These are phyloP conservation scores for Alternaria brassicicola DNA, from an alignment of 2,329 filamentous ascomycete species.

Conservation along the genomic window DNA sequence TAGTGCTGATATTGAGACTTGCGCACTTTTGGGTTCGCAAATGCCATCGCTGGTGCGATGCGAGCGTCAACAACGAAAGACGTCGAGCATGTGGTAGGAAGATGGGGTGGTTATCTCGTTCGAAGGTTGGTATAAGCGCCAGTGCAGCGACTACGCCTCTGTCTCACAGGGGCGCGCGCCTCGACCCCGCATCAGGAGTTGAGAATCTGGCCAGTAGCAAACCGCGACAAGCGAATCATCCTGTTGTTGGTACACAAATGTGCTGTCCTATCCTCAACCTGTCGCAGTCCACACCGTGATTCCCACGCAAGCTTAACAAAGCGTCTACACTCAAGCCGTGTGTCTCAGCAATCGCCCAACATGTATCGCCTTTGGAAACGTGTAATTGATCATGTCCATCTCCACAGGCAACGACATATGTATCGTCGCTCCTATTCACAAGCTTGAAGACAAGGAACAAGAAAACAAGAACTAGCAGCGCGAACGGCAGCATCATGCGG, in stretches of 20 bases:
- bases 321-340: slow-evolving; percentile 54
- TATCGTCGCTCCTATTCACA: slow-evolving; percentile 12
- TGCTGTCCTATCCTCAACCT: slow-evolving; percentile 50
- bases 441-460: slow-evolving; percentile 54
- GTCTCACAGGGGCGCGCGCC: neutral
- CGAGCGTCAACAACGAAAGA: neutral
- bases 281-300: slow-evolving; percentile 58
- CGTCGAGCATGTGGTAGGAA: neutral
- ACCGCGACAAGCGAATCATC: neutral
- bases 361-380: slow-evolving; percentile 58
- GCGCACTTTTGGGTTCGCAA: neutral
- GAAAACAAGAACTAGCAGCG: slow-evolving; percentile 59
- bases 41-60: neutral
- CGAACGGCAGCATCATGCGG: slow-evolving; percentile 65
- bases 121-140: neutral
- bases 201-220: neutral
- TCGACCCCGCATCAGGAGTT: neutral
- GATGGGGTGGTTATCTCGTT: neutral
- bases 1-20: slow-evolving; percentile 44
- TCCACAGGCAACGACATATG: slow-evolving; percentile 25
- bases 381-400: slow-evolving; percentile 46
- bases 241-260: slow-evolving; percentile 54
- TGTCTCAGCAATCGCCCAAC: slow-evolving; percentile 59
- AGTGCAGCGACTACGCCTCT: neutral
- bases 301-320: slow-evolving; percentile 51